These are phyloP conservation scores for Leishmania gerbilli DNA, from an alignment of 208 protist species.

Conservation along the genomic window DNA sequence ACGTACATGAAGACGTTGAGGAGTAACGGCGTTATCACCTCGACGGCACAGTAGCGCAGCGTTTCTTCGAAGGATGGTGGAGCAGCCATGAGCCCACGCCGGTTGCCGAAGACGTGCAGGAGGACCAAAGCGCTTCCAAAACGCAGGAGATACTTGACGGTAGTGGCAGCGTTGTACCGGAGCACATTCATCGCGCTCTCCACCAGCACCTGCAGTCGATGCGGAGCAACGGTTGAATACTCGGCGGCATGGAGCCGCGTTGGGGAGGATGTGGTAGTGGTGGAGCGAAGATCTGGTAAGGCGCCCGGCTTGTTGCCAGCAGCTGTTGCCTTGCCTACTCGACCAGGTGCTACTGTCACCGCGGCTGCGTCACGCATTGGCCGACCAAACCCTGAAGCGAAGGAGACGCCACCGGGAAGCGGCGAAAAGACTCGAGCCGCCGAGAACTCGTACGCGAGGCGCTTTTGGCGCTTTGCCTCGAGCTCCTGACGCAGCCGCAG, in stretches of 20 bases:
- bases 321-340: not conserved
- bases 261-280: not conserved
- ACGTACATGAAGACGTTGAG: conserved; percentile 7
- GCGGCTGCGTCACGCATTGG: not conserved
- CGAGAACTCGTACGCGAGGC: conserved; percentile 23
- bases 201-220: not conserved
- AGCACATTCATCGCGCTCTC: not conserved
- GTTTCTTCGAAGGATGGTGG: conserved; percentile 20
- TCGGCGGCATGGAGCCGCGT: not conserved
- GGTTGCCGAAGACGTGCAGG: conserved; percentile 28
- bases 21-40: conserved; percentile 10
- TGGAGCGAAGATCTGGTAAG: not conserved
- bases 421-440: conserved; percentile 15
- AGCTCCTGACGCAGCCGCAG: conserved; percentile 41
- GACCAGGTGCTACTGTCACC: not conserved
- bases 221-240: not conserved
- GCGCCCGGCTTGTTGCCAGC: not conserved
- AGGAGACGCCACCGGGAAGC: conserved; percentile 5
- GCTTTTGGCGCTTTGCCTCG: conserved; percentile 25
- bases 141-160: conserved; percentile 44
- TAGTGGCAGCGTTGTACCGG: conserved; percentile 20
- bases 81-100: conserved; percentile 18
- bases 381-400: not conserved
- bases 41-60: not conserved
- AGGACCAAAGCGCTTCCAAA: conserved; percentile 34